These are phyloP conservation scores for Stagonosporopsis cucurbitacearum DNA, from an alignment of 2,329 filamentous ascomycete species.

Conservation along the genomic window DNA sequence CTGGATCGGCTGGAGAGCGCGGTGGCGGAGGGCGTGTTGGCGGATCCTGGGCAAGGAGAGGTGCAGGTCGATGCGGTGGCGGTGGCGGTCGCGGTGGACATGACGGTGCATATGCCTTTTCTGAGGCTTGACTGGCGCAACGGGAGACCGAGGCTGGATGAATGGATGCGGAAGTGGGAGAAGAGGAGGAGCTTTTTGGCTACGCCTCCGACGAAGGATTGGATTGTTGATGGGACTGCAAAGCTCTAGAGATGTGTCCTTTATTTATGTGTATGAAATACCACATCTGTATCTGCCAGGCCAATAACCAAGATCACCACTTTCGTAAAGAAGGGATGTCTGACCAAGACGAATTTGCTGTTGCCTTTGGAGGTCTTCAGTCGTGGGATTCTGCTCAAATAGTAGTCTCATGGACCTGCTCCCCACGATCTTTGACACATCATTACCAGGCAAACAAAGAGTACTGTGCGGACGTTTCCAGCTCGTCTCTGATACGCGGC, in stretches of 20 bases:
- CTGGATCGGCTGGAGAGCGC: constrained; percentile 36
- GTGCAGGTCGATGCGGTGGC: constrained; percentile 33
- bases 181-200: constrained; percentile 27
- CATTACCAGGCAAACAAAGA: too few relatives aligned
- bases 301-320: too few relatives aligned
- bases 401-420: too few relatives aligned
- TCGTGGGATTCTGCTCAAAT: too few relatives aligned
- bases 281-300: too few relatives aligned
- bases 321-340: too few relatives aligned
- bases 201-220: constrained; percentile 29
- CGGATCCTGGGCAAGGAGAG: constrained; percentile 9
- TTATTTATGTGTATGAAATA: not conserved
- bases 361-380: too few relatives aligned
- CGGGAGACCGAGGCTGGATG: constrained; percentile 24
- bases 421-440: too few relatives aligned
- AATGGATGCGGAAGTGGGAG: constrained; percentile 38
- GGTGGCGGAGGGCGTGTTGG: constrained; percentile 21
- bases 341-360: too few relatives aligned
- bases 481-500: not conserved
- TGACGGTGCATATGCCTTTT: constrained; percentile 18
- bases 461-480: too few relatives aligned
- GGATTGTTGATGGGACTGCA: constrained; percentile 13
- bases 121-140: constrained; percentile 28
- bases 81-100: constrained; percentile 26
- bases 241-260: constrained; percentile 14